Base-by-base conservation (phyloP, 176 grass and related monocot genomes). In the Chloris gayana region DNA sequence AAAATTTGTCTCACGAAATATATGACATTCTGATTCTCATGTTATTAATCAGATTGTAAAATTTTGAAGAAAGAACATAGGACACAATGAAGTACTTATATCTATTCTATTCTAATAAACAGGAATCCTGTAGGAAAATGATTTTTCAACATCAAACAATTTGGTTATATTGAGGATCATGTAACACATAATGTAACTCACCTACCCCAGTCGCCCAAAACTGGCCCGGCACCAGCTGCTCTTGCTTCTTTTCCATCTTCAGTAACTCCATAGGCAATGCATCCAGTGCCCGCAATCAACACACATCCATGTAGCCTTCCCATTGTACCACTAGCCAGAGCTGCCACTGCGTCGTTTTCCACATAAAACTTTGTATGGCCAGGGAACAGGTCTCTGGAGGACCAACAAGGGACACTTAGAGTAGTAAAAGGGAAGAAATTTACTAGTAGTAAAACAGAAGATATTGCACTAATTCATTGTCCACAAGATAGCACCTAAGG, bases 181-280 rank as follows among this genome's bases (percentile, higher is more conserved):
- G 56, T 64, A 71, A 41, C 34, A 69, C 53, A 50, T 27, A 58
- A 29, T 42, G 38, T 41, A 80, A 84, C 84, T 86, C 67, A 99
- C 96, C 96, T 95, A 76, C 96, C 96, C 92, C 88, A 99, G 82
- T 99, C 96, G 14, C 96, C 96, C 76, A 99, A 91, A 86, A 95
- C 79, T 41, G 96, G 96, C 31, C 96, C 96, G 1, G 96, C 96
- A 84, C 96, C 96, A 73, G 96, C 92, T 79, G 96, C 92, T 86
- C 92, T 88, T 12, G 96, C 96, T 89, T 88, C 51, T 91, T 86
- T 99, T 82, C 96, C 96, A 82, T 95, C 85, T 86, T 99, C 86
- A 24, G 86, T 91, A 80, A 99, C 87, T 32, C 90, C 96, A 89
- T 95, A 99, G 85, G 96, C 88, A 89, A 99, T 99, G 56, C 82